A percentile compares a stretch with the other conserved stretches of the same genome.
Conservation (phyloP, 768 basidiomycete species). For the Crepidotus variabilis region DNA sequence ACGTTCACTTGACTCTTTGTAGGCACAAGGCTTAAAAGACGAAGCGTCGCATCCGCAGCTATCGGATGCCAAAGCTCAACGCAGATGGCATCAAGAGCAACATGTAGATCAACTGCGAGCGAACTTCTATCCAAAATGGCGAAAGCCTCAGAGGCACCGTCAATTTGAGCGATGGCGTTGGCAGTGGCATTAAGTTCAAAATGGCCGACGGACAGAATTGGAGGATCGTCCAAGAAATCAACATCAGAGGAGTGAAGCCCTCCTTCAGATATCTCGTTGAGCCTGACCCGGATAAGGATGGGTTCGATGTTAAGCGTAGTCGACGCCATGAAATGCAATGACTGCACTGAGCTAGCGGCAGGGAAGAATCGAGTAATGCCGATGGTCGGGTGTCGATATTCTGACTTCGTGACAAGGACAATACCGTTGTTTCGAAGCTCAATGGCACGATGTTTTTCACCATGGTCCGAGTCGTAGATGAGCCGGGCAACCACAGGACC, state of each 20-base stretch:
- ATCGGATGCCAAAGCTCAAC: slow-evolving; percentile 29
- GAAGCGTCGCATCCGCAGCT: slow-evolving; percentile 30
- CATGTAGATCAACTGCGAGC: slow-evolving; percentile 15
- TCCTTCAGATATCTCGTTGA: slow-evolving; percentile 23
- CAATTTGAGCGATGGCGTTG: slow-evolving; percentile 45
- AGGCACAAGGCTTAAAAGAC: slow-evolving; percentile 40
- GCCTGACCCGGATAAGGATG: slow-evolving; percentile 49
- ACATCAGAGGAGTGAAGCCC: slow-evolving; percentile 29
- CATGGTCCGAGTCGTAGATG: slow-evolving; percentile 39
- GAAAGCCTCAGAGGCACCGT: slow-evolving; percentile 35
- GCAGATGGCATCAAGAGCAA: slow-evolving; percentile 22
- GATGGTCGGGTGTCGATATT: slow-evolving; percentile 30
- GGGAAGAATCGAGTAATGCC: slow-evolving; percentile 19
- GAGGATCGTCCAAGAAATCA: slow-evolving; percentile 43
- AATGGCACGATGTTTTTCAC: slow-evolving; percentile 42
- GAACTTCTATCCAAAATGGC: slow-evolving; percentile 29
- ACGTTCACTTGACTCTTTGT: slow-evolving; percentile 11
- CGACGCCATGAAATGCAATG: slow-evolving; percentile 41
- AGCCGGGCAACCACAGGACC: slow-evolving; percentile 50
- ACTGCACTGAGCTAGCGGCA: slow-evolving; percentile 33
- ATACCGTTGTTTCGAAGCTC: slow-evolving; percentile 59
- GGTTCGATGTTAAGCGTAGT: slow-evolving; percentile 44
- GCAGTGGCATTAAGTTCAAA: slow-evolving; percentile 45
- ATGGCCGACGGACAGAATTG: slow-evolving; percentile 53
- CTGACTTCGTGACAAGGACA: slow-evolving; percentile 34